Conservation (phyloP, 225 moss, liverwort and hornwort species). For the Sphagnum tenellum region DNA sequence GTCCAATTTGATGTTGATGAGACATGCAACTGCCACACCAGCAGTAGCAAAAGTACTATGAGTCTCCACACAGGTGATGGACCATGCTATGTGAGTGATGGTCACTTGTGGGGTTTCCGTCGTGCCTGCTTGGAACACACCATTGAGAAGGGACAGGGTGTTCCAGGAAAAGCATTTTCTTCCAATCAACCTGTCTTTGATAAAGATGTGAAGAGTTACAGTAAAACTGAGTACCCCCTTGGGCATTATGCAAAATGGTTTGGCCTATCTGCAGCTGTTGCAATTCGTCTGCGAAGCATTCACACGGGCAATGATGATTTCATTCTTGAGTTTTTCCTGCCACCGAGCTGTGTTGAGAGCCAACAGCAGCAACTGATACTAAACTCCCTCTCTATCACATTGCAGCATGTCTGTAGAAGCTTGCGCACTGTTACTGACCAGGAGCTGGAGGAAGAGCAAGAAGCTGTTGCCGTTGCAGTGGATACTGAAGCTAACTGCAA, state of each 20-base stretch:
- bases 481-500: conserved; percentile 35
- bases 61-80: conserved; percentile 63
- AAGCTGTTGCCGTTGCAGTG: conserved; percentile 24
- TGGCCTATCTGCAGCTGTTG: conserved; percentile 80
- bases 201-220: conserved; percentile 70
- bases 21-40: too few species aligned
- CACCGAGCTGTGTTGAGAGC: conserved; percentile 59
- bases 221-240: conserved; percentile 81
- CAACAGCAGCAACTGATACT: conserved; percentile 75
- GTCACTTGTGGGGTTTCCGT: conserved; percentile 76
- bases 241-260: conserved; percentile 90
- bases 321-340: conserved; percentile 93
- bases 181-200: conserved; percentile 90
- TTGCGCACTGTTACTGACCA: conserved; percentile 83
- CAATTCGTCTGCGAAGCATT: conserved; percentile 86
- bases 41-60: conserved; percentile 13
- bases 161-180: conserved; percentile 82
- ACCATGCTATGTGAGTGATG: conserved; percentile 82
- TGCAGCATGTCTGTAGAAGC: conserved; percentile 89
- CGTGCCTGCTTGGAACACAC: conserved; percentile 78
- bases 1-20: too few species aligned
- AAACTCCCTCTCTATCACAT: conserved; percentile 82
- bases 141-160: conserved; percentile 78
- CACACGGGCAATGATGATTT: conserved; percentile 91
- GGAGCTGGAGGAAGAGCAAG: conserved; percentile 73